Conservation (phyloP, 208 protist species). For the Crithidia acanthocephali region DNA sequence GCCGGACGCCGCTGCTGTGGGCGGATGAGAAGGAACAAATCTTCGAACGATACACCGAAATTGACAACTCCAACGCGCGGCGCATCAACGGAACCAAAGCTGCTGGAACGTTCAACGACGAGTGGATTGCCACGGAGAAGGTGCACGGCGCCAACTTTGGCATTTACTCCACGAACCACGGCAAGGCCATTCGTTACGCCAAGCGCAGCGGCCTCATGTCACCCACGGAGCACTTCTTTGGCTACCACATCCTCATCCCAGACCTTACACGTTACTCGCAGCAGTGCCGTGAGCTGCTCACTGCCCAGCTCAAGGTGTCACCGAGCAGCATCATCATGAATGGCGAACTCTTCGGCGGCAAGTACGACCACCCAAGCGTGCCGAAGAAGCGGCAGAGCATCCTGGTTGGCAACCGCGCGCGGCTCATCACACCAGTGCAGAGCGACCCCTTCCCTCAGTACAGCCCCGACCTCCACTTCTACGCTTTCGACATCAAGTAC, state of each 20-base stretch:
- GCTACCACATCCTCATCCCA: conserved; percentile 80
- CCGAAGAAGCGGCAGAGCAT: conserved; percentile 51
- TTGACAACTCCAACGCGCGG: conserved; percentile 79
- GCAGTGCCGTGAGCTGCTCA: conserved; percentile 51
- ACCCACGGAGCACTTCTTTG: conserved; percentile 85
- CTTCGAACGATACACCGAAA: conserved; percentile 88
- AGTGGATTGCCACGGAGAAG: conserved; percentile 91
- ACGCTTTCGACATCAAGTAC: conserved; percentile 91
- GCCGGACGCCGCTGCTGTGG: conserved; percentile 31
- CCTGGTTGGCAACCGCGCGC: conserved; percentile 58
- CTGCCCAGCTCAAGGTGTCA: conserved; percentile 21
- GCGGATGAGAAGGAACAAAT: conserved; percentile 30
- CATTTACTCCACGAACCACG: conserved; percentile 75
- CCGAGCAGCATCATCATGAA: conserved; percentile 75
- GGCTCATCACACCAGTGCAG: conserved; percentile 68
- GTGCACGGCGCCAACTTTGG: conserved; percentile 91
- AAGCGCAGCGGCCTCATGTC: conserved; percentile 87
- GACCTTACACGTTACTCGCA: conserved; percentile 56
- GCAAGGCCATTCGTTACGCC: conserved; percentile 63
- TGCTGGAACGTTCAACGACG: conserved; percentile 64
- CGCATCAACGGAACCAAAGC: conserved; percentile 63
- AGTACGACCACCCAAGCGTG: conserved; percentile 84
- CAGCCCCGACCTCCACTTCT: conserved; percentile 86
- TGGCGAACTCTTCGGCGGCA: conserved; percentile 88
- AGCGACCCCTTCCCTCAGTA: conserved; percentile 88